These are phyloP conservation scores for Letharia lupina DNA, from an alignment of 495 filamentous ascomycete genomes.

Conservation along the genomic window DNA sequence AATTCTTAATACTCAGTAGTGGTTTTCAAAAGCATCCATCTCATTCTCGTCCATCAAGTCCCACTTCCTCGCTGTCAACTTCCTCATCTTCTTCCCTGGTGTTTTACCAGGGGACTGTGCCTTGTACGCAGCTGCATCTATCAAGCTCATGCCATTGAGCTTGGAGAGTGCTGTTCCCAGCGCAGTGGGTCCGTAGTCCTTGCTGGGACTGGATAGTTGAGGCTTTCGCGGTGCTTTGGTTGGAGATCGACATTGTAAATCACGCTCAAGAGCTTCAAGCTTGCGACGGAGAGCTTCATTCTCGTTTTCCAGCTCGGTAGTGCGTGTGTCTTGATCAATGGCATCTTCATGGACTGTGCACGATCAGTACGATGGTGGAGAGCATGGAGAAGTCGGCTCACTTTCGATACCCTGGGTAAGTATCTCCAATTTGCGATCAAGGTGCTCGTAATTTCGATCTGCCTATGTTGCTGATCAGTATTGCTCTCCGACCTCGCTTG, in stretches of 20 bases:
- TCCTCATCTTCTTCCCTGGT: slow-evolving; percentile 39
- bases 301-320: slow-evolving; percentile 40
- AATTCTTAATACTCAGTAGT: not conserved
- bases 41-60: slow-evolving; percentile 50
- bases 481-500: not conserved
- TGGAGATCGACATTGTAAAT: slow-evolving; percentile 39
- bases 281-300: slow-evolving; percentile 41
- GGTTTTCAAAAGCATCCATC: slow-evolving; percentile 24
- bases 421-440: slow-evolving; percentile 86
- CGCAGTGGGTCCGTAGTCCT: slow-evolving; percentile 31
- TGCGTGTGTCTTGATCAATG: slow-evolving; percentile 29
- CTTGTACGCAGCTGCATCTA: slow-evolving; percentile 5
- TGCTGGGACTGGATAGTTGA: slow-evolving; percentile 28
- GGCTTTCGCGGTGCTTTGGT: slow-evolving; percentile 26
- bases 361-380: slow-evolving; percentile 8
- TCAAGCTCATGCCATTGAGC: slow-evolving; percentile 34
- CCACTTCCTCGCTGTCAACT: slow-evolving; percentile 48
- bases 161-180: slow-evolving; percentile 35
- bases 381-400: not conserved
- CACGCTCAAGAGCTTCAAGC: slow-evolving; percentile 40
- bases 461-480: slow-evolving; percentile 26
- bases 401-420: slow-evolving; percentile 56
- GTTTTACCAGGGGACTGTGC: slow-evolving; percentile 15
- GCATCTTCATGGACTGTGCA: slow-evolving; percentile 43
- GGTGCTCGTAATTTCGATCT: slow-evolving; percentile 64